These are phyloP conservation scores for Penicillium vulpinum DNA, from an alignment of 2,329 filamentous ascomycete species.

Conservation along the genomic window DNA sequence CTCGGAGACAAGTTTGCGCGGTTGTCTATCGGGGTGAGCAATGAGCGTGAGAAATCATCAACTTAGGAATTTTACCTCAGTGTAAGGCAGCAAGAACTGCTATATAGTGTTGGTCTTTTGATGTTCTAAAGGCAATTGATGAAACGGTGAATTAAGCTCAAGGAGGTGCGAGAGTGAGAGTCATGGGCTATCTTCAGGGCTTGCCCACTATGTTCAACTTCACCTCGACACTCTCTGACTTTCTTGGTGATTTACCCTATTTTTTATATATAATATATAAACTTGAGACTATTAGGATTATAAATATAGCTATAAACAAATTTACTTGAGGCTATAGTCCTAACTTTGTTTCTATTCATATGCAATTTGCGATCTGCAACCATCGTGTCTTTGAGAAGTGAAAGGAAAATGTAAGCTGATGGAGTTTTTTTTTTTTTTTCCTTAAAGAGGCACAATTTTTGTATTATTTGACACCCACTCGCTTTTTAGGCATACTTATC, in stretches of 20 bases:
- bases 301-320: not conserved
- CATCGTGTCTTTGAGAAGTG: not conserved
- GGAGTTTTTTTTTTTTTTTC: not conserved
- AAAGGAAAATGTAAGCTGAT: not conserved
- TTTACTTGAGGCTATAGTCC: not conserved
- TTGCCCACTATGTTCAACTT: not conserved
- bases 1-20: slow-evolving; percentile 10
- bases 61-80: not conserved
- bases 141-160: not conserved
- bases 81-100: not conserved
- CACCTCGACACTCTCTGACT: not conserved
- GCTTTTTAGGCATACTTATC: not conserved
- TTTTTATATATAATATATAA: not conserved
- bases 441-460: not conserved
- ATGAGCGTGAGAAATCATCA: not conserved
- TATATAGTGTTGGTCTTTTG: not conserved
- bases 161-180: not conserved
- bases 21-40: not conserved
- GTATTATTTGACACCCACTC: not conserved
- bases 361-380: not conserved
- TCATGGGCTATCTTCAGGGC: not conserved
- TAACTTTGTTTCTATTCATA: not conserved
- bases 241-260: not conserved
- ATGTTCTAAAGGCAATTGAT: not conserved
- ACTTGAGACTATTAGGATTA: not conserved